These are phyloP conservation scores for Schwanniomyces occidentalis DNA, from an alignment of 805 yeast species.

Conservation along the genomic window DNA sequence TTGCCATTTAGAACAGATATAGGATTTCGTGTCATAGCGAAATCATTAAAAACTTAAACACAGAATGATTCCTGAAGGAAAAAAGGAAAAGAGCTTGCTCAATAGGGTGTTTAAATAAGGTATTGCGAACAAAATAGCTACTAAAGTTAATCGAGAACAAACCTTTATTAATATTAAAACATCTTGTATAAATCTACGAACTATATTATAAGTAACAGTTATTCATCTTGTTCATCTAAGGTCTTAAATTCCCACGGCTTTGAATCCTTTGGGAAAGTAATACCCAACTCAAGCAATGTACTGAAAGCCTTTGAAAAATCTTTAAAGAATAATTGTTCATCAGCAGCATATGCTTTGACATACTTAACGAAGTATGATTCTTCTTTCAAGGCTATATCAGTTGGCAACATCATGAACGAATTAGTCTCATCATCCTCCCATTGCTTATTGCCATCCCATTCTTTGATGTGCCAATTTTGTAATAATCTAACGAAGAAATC, in stretches of 20 bases:
- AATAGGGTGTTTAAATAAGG: too few species aligned
- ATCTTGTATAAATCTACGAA: too few species aligned
- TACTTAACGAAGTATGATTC: constrained; percentile 46
- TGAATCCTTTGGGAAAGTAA: constrained; percentile 50
- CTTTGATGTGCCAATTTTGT: constrained; percentile 54
- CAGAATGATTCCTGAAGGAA: too few species aligned
- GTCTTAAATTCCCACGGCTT: constrained; percentile 57
- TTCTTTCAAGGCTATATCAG: constrained; percentile 54
- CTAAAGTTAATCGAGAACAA: too few species aligned
- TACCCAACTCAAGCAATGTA: constrained; percentile 46
- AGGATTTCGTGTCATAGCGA: too few species aligned
- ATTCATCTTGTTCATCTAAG: constrained; percentile 61
- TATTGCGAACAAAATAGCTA: too few species aligned
- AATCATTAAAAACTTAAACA: too few species aligned
- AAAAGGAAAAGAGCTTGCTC: too few species aligned
- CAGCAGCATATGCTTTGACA: constrained; percentile 50
- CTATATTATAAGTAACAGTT: too few species aligned
- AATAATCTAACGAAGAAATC: constrained; percentile 40
- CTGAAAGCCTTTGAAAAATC: constrained; percentile 50
- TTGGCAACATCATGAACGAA: constrained; percentile 55
- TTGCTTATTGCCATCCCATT: constrained; percentile 44
- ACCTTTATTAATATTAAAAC: too few species aligned
- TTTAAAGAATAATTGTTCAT: constrained; percentile 47
- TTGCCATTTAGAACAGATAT: too few species aligned
- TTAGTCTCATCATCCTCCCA: constrained; percentile 40